phyloP scores from a whole-genome alignment of 441 rosid species.

The Manihot esculenta region DNA sequence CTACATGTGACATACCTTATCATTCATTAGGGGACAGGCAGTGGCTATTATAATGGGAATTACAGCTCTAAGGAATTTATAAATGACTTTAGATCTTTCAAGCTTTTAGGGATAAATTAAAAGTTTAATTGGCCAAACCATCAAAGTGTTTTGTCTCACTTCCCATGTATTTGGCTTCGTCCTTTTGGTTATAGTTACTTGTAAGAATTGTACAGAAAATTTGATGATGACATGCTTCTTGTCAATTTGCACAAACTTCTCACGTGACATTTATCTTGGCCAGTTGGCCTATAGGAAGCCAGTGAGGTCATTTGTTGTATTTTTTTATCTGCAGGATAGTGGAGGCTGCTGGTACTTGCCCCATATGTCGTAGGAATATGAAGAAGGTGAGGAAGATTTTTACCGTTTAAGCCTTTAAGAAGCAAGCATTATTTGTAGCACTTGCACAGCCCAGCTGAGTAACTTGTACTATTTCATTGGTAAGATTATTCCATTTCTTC shows the following conservation, averaged over 20 bases:
- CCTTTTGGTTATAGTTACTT: neutral
- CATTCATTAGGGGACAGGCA: neutral
- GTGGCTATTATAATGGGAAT: neutral
- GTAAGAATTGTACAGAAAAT: neutral
- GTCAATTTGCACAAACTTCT: neutral
- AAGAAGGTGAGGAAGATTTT: constrained; percentile 91
- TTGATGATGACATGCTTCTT: neutral
- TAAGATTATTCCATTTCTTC: neutral
- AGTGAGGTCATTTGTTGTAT: neutral
- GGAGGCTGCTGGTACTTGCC: constrained; percentile 82
- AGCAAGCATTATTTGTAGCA: neutral
- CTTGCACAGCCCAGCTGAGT: constrained; percentile 11
- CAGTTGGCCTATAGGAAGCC: neutral
- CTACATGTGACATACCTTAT: too few relatives aligned
- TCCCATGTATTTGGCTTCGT: neutral
- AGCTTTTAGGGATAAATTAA: neutral
- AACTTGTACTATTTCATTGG: constrained; percentile 7
- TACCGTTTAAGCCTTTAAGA: constrained; percentile 55
- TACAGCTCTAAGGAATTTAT: neutral
- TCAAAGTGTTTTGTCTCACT: neutral
- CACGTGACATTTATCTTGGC: neutral
- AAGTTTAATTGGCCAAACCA: neutral
- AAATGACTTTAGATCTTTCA: neutral
- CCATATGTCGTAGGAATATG: constrained; percentile 73
- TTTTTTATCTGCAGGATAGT: constrained; percentile 55